These are phyloP conservation scores for Botrytis cinerea DNA, from an alignment of 2,329 filamentous ascomycete genomes.

Conservation along the genomic window DNA sequence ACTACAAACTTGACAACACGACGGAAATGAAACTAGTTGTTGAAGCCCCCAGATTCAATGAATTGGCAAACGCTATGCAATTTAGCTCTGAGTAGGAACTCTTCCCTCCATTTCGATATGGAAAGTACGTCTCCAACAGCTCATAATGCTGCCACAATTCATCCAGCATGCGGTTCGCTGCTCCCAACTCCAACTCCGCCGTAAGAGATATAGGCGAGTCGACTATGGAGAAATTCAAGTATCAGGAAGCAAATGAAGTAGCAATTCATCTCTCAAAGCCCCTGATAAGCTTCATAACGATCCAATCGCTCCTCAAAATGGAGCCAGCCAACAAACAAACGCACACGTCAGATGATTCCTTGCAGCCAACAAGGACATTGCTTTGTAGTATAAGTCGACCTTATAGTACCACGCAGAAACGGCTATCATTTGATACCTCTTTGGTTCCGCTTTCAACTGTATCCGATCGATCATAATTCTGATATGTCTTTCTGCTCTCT, in stretches of 20 bases:
- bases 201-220: neutral
- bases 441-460: neutral
- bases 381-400: neutral
- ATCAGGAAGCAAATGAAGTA: neutral
- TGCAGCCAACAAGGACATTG: neutral
- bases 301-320: neutral
- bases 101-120: too few relatives aligned
- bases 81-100: too few relatives aligned
- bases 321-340: neutral
- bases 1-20: neutral
- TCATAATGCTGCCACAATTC: neutral
- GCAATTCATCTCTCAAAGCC: neutral
- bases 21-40: neutral
- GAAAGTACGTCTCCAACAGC: neutral
- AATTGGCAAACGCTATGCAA: neutral
- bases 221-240: too few relatives aligned
- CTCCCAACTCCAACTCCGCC: neutral
- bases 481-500: neutral
- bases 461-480: neutral
- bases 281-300: neutral
- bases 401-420: constrained; percentile 2
- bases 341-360: neutral
- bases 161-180: neutral
- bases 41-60: neutral
- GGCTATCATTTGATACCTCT: neutral